Base-by-base conservation (phyloP, 164 flowering plant genomes). In the Malania oleifera region DNA sequence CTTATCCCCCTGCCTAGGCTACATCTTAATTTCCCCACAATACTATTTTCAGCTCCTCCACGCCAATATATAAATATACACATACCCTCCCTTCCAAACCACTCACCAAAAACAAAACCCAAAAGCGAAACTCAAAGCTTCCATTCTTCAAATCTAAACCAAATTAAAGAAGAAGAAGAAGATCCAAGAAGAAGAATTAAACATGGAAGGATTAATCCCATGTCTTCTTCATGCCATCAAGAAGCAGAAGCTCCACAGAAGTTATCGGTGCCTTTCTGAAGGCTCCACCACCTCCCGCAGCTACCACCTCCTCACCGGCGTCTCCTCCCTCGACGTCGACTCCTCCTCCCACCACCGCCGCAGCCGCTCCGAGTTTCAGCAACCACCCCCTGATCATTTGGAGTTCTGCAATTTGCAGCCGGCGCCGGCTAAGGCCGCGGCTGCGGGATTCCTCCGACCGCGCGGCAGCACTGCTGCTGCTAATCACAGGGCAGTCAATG, bases 141-240 rank as follows among this genome's bases (percentile, higher is more conserved):
- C 4, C n/a, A n/a, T n/a, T n/a, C n/a, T n/a, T n/a, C n/a, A n/a
- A n/a, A n/a, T n/a, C n/a, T n/a, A n/a, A n/a, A n/a, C n/a, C n/a
- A n/a, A n/a, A n/a, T n/a, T n/a, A n/a, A n/a, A n/a, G n/a, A n/a
- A n/a, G n/a, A n/a, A n/a, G n/a, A n/a, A n/a, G 28, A 48, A 39
- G 11, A 12, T 39, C 40, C 29, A 28, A 29, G 37, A 62, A 24
- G 12, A 23, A 34, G 41, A 31, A 1, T 10, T 31, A 3, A 20
- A n/a, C 8, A 64, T 70, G 74, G 74, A 70, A 63, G 74, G 74
- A 4, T 54, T 70, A 27, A 70, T 70, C 12, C 74, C 74, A 48
- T 66, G 22, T 47, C 69, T 70, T 26, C 35, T 70, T 28, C 64
- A 57, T 17, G 56, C 67, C 38, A 47, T 66, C 40, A 70, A 63